Evolutionary conservation across 306 rosid genomes (phyloP).

Genomic region (Prunus mongolica): DNA sequence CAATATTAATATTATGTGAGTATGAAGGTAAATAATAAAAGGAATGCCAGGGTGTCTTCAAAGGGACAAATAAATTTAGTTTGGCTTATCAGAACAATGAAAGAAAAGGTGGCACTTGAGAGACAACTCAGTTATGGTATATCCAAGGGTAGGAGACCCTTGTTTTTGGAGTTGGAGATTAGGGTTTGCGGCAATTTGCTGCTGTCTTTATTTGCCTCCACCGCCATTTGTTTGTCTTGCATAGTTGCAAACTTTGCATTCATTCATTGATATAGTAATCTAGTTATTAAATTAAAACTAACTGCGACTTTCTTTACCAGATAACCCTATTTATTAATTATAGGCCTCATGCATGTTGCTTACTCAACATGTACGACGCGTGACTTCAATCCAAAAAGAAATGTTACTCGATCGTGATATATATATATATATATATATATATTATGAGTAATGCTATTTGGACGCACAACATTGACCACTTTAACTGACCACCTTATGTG

Average conservation of each 20-base stretch:
- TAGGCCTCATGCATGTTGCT: not conserved
- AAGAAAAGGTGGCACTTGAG: not conserved
- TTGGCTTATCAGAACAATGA: constrained; percentile 10
- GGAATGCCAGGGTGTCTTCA: not conserved
- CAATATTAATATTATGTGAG: not conserved
- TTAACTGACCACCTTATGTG: too few species aligned
- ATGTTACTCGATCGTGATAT: not conserved
- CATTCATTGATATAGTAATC: not conserved
- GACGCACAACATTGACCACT: too few species aligned
- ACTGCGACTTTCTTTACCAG: not conserved
- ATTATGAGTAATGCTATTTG: too few species aligned
- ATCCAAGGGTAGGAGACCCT: constrained; percentile 25
- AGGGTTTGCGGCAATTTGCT: not conserved
- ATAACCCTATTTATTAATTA: not conserved
- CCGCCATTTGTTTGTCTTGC: not conserved
- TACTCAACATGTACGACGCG: not conserved
- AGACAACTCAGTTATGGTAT: constrained; percentile 11
- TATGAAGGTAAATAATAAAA: not conserved
- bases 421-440: not conserved
- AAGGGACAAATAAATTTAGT: constrained; percentile 12
- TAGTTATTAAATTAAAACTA: not conserved
- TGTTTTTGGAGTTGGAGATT: constrained; percentile 21
- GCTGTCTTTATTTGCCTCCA: constrained; percentile 12
- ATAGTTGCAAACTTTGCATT: not conserved
- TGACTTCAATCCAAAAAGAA: not conserved